phyloP scores from a whole-genome alignment of 108 stramenopile genomes.

The Nannochloropsis oceanica region DNA sequence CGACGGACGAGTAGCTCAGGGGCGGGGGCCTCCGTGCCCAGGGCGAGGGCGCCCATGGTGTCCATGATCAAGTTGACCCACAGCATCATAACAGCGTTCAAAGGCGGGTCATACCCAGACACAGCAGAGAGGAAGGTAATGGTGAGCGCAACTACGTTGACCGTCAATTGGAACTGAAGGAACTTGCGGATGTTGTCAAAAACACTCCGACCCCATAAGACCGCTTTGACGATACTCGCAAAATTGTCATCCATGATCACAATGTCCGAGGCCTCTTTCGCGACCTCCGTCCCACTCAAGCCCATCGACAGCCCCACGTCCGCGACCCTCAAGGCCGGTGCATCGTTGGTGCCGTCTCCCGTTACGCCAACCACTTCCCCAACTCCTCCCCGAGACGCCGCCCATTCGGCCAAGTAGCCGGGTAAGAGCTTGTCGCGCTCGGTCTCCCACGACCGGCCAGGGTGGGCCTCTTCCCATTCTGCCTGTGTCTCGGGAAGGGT shows the following conservation, averaged over 20 bases:
- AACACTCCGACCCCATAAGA: constrained; percentile 91
- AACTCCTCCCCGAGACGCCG: background rate
- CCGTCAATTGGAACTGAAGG: constrained; percentile 72
- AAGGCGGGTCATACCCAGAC: constrained; percentile 69
- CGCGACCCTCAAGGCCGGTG: constrained; percentile 46
- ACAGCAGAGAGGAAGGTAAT: constrained; percentile 51
- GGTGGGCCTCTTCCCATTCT: constrained; percentile 41
- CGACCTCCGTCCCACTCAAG: constrained; percentile 46
- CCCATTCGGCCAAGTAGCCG: constrained; percentile 41
- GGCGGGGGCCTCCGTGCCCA: constrained; percentile 46
- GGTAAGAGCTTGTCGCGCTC: constrained; percentile 30
- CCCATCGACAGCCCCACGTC: constrained; percentile 53
- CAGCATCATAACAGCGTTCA: constrained; percentile 87
- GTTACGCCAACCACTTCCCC: constrained; percentile 86
- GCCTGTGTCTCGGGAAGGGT: background rate
- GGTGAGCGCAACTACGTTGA: constrained; percentile 72
- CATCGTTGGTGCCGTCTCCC: constrained; percentile 93
- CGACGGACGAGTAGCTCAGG: constrained; percentile 15
- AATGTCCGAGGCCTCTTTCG: constrained; percentile 45
- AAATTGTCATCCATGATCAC: constrained; percentile 93
- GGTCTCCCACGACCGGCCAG: constrained; percentile 19
- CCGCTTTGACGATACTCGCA: constrained; percentile 88
- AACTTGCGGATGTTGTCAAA: constrained; percentile 95
- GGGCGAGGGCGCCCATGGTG: constrained; percentile 80
- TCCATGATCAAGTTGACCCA: constrained; percentile 99